These are phyloP conservation scores for Cladosporium sp. DNA, from an alignment of 2,329 filamentous ascomycete species.

Conservation along the genomic window DNA sequence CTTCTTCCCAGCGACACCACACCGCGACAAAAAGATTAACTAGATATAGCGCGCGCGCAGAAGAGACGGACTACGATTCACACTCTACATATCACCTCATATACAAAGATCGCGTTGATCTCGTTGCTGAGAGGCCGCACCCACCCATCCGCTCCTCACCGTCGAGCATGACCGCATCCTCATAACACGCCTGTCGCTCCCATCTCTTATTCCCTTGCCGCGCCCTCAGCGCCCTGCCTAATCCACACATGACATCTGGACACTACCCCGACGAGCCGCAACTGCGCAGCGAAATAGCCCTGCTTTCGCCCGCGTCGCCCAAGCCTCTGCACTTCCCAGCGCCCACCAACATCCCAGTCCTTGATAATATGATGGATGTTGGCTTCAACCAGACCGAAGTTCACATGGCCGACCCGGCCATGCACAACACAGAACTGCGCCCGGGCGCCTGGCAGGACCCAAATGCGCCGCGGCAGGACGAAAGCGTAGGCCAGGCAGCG, in stretches of 20 bases:
- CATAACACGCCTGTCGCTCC: constrained; percentile 35
- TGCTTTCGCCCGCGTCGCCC: constrained; percentile 68
- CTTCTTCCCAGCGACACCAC: not conserved
- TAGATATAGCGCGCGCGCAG: constrained; percentile 12
- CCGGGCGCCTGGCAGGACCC: constrained; percentile 36
- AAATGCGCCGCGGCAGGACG: constrained; percentile 20
- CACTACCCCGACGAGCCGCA: constrained; percentile 56
- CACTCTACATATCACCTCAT: constrained; percentile 18
- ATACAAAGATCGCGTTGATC: constrained; percentile 16
- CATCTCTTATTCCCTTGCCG: constrained; percentile 19
- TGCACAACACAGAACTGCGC: constrained; percentile 36
- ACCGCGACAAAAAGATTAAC: not conserved
- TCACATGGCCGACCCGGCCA: constrained; percentile 47
- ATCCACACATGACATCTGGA: constrained; percentile 56
- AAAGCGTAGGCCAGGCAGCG: not conserved
- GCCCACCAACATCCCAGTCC: constrained; percentile 67
- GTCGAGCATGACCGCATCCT: constrained; percentile 44
- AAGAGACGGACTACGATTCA: constrained; percentile 9
- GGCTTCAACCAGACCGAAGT: constrained; percentile 67
- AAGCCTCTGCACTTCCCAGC: constrained; percentile 68
- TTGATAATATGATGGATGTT: constrained; percentile 71
- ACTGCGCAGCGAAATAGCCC: constrained; percentile 59
- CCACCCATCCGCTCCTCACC: constrained; percentile 23
- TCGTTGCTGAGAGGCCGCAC: constrained; percentile 6
- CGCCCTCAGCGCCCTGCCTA: constrained; percentile 25